Evolutionary conservation across 1,139 yeast genomes (phyloP), one percentile per base, ranked within the genome.

Genomic region (Spencermartinsiella ligniputridi): DNA sequence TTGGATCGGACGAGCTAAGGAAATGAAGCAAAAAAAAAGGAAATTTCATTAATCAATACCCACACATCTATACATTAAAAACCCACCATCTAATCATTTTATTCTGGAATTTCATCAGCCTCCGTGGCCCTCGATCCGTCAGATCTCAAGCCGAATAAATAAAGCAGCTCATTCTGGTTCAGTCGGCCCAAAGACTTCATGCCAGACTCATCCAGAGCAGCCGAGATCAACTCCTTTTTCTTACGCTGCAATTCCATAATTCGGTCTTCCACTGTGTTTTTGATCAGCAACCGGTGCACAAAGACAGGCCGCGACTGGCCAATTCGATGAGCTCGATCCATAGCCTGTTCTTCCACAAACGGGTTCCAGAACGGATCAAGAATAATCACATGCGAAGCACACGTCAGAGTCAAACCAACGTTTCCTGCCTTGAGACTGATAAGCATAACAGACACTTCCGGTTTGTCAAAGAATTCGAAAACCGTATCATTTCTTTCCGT

Each of bases 331-430:
- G 94, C 95, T 53, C 98, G 78, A 63, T 88, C 97, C 76, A 86
- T 88, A 0, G 97, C 97, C 66, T 90, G 97, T 39, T 86, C 95
- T 64, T 90, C 97, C 2, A 90, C 96, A 63, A 76, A 90, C 1
- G 97, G 97, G 60, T 90, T 90, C 97, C 97, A 90, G 61, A 88
- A 90, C 13, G 97, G 97, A 62, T 90, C 97, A 72, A 87, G 76
- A 11, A 90, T 76, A 41, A 90, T 78, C 9, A 90, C 95, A 62
- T 88, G 96, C 35, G 88, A 84, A 0, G 97, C 97, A 67, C 95
- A 86, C 0, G 97, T 90, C 52, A 90, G 71, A 0, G 97, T 90
- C 51, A 90, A 72, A 4, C 97, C 97, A 12, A 89, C 92, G 61
- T 87, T 89, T 55, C 97, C 97, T 1, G 97, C 96, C 59, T 83